Percentiles rank a stretch among this genome's conserved stretches.
These are phyloP conservation scores for Picochlorum sp. DNA, from an alignment of 139 green algal species.

Conservation along the genomic window DNA sequence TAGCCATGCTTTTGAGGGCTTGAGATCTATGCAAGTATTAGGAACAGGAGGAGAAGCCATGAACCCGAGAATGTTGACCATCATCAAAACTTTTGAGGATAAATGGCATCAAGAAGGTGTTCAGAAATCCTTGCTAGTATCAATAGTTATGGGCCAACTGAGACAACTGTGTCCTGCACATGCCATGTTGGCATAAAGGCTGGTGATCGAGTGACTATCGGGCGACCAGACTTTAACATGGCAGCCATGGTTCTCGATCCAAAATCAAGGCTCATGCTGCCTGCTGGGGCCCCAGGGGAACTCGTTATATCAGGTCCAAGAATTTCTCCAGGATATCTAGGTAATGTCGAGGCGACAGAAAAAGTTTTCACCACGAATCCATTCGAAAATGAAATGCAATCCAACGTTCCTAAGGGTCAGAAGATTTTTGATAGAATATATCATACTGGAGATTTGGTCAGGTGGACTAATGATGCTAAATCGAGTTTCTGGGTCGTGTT, in stretches of 20 bases:
- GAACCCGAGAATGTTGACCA: no score
- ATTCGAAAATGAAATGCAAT: conserved; percentile 14
- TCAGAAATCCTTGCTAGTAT: no score
- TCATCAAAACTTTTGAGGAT: no score
- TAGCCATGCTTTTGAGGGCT: no score
- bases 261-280: not conserved
- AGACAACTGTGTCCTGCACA: not conserved
- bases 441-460: conserved; percentile 36
- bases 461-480: conserved; percentile 19
- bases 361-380: conserved; percentile 40
- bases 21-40: no score
- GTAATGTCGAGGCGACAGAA: conserved; percentile 23
- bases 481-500: conserved; percentile 40
- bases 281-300: conserved; percentile 29
- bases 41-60: no score
- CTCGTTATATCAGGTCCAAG: conserved; percentile 34
- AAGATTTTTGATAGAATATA: not conserved
- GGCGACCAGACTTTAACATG: not conserved
- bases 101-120: no score
- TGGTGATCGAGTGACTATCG: not conserved
- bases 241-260: not conserved
- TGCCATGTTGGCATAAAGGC: not conserved
- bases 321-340: conserved; percentile 36
- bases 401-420: conserved; percentile 7
- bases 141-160: not conserved